A percentile compares a stretch with the other conserved stretches of the same genome.
phyloP scores from a whole-genome alignment of 345 rosid genomes.

The Lenwebbia sp. region DNA sequence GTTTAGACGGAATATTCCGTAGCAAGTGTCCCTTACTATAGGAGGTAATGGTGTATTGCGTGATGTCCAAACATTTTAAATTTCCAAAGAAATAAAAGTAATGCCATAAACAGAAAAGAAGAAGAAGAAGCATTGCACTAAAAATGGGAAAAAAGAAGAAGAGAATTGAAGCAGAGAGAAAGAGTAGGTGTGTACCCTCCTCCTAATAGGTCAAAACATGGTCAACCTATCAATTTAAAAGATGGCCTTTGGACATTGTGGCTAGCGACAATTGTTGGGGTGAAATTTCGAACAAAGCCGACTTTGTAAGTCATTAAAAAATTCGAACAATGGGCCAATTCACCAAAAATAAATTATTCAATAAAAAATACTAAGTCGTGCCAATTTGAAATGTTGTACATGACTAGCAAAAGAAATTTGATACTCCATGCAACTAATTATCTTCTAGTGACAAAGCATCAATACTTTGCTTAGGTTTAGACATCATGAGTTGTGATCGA shows the following conservation, averaged over 20 bases:
- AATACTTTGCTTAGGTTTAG: background rate
- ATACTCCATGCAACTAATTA: background rate
- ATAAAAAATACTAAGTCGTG: background rate
- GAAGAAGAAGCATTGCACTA: background rate
- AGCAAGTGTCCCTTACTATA: background rate
- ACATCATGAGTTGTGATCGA: background rate
- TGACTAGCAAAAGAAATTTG: background rate
- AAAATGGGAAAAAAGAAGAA: background rate
- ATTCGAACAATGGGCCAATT: background rate
- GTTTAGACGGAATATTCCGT: background rate
- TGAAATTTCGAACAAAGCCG: background rate
- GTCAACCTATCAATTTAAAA: background rate
- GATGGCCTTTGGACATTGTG: background rate
- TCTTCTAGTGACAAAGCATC: background rate
- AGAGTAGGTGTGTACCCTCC: background rate
- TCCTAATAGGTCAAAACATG: background rate
- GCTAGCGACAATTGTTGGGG: background rate
- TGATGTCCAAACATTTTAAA: background rate
- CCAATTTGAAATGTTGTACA: background rate
- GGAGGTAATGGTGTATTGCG: background rate
- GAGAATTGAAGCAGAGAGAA: background rate
- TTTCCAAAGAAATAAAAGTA: background rate
- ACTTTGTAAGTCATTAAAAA: background rate
- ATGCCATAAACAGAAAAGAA: no score
- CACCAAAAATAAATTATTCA: background rate